A percentile compares a stretch with the other conserved stretches of the same genome.
Evolutionary conservation across 1,284 basidiomycete genomes (phyloP).

Genomic region (Phenoliferia sp.): DNA sequence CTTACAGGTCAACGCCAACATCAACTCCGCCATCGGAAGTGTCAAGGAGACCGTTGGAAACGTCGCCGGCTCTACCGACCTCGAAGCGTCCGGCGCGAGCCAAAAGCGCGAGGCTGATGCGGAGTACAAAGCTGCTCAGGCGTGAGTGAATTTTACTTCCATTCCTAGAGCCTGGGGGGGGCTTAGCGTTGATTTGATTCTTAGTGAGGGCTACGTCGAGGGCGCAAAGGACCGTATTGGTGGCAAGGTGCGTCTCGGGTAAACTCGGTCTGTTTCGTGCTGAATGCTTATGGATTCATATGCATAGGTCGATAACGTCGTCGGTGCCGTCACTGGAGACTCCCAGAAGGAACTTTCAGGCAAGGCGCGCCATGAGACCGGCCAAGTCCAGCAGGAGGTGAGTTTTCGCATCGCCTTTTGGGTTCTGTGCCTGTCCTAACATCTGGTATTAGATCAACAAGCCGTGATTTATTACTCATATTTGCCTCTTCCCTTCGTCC

Average conservation of each 20-base stretch:
- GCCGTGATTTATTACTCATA: too few species aligned
- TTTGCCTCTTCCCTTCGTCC: too few species aligned
- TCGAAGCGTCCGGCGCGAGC: slow-evolving; percentile 11
- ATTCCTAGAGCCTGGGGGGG: neutral
- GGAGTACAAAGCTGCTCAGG: slow-evolving; percentile 24
- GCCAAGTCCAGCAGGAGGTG: too few species aligned
- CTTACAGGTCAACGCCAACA: slow-evolving; percentile 15
- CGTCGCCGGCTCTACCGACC: slow-evolving; percentile 3
- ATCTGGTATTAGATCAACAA: too few species aligned
- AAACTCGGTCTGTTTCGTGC: too few species aligned
- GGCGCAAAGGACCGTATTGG: slow-evolving; percentile 18
- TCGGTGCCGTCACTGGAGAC: too few species aligned
- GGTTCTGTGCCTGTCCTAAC: too few species aligned
- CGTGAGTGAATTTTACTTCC: neutral
- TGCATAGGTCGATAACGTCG: too few species aligned
- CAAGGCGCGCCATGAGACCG: too few species aligned
- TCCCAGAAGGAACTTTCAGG: too few species aligned
- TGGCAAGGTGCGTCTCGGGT: slow-evolving; percentile 18
- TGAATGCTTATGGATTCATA: too few species aligned
- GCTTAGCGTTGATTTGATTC: neutral
- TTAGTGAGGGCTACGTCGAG: slow-evolving; percentile 15
- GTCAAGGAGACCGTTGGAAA: slow-evolving; percentile 20
- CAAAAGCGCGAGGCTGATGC: slow-evolving; percentile 19
- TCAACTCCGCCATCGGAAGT: slow-evolving; percentile 19
- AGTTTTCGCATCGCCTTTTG: too few species aligned